Conservation (phyloP, 345 rosid species). For the Trapa incisa region DNA sequence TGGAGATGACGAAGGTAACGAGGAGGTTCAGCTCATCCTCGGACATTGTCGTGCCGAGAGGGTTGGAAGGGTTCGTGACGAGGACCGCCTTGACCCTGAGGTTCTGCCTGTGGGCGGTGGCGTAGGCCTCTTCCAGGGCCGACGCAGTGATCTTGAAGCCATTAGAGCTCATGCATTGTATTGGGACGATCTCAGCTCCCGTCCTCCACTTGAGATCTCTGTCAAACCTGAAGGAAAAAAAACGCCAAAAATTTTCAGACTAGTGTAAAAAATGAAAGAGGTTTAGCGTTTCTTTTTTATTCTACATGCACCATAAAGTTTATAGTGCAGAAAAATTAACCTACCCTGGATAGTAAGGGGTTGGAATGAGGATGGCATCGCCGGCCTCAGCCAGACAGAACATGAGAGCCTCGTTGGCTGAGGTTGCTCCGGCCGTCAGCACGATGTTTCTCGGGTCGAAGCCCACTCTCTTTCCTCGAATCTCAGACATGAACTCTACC, state of each 20-base stretch:
- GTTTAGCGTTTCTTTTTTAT: no score
- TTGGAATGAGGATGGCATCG: slow-evolving; percentile 86
- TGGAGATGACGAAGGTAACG: slow-evolving; percentile 33
- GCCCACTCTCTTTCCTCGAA: slow-evolving; percentile 57
- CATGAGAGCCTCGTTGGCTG: slow-evolving; percentile 81
- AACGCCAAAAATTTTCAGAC: no score
- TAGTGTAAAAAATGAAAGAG: no score
- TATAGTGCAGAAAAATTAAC: neutral
- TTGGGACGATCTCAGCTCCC: slow-evolving; percentile 34
- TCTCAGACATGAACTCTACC: slow-evolving; percentile 54
- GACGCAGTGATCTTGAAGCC: slow-evolving; percentile 32
- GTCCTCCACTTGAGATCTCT: slow-evolving; percentile 56
- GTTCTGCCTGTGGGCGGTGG: slow-evolving; percentile 6
- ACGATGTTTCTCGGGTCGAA: slow-evolving; percentile 59
- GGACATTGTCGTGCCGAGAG: slow-evolving; percentile 20
- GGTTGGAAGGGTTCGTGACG: slow-evolving; percentile 17
- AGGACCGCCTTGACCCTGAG: slow-evolving; percentile 23
- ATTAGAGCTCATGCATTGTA: slow-evolving; percentile 37
- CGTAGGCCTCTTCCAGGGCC: slow-evolving; percentile 15
- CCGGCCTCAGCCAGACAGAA: slow-evolving; percentile 81
- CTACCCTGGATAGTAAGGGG: slow-evolving; percentile 94
- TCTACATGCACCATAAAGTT: no score
- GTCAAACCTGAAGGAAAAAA: slow-evolving; percentile 26
- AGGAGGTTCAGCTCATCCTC: slow-evolving; percentile 47
- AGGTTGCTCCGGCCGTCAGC: slow-evolving; percentile 81